These are phyloP conservation scores for Mycena indigotica DNA, from an alignment of 768 basidiomycete genomes.

Conservation along the genomic window DNA sequence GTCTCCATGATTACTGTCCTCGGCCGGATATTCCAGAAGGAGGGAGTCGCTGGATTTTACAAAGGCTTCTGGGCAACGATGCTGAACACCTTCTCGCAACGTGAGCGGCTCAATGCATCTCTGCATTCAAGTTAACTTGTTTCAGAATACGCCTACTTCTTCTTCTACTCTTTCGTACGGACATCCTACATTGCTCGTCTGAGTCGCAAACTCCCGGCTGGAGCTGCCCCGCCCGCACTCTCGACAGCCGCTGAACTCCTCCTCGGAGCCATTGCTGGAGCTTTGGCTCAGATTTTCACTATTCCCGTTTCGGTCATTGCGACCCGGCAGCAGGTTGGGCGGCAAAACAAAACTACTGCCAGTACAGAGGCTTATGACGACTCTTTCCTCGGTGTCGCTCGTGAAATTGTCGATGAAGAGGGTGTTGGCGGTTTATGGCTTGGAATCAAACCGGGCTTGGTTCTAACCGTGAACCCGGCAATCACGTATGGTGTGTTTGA, in stretches of 20 bases:
- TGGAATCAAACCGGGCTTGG: conserved; percentile 87
- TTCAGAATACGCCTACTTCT: conserved; percentile 98
- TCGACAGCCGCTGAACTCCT: conserved; percentile 81
- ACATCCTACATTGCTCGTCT: conserved; percentile 78
- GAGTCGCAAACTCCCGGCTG: conserved; percentile 56
- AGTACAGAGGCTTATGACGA: conserved; percentile 45
- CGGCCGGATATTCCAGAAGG: conserved; percentile 70
- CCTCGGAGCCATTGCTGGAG: conserved; percentile 90
- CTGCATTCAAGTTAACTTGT: not conserved
- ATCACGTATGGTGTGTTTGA: conserved; percentile 97
- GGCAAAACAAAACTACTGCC: conserved; percentile 25
- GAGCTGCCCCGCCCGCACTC: conserved; percentile 61
- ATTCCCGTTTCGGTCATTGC: conserved; percentile 98
- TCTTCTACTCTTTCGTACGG: conserved; percentile 94
- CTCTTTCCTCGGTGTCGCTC: conserved; percentile 77
- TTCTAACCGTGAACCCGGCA: conserved; percentile 96
- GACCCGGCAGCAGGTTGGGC: conserved; percentile 91
- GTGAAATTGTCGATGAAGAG: conserved; percentile 87
- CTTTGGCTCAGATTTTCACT: conserved; percentile 95
- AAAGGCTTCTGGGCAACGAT: conserved; percentile 94
- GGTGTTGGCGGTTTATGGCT: conserved; percentile 90
- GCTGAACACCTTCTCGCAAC: conserved; percentile 98
- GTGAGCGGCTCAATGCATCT: too few relatives aligned
- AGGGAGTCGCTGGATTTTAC: conserved; percentile 84
- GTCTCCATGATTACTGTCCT: conserved; percentile 67